Evolutionary conservation across 2,329 filamentous ascomycete species (phyloP), one percentile per base, ranked within the genome.

Genomic region (Cladosporium colombiae): DNA sequence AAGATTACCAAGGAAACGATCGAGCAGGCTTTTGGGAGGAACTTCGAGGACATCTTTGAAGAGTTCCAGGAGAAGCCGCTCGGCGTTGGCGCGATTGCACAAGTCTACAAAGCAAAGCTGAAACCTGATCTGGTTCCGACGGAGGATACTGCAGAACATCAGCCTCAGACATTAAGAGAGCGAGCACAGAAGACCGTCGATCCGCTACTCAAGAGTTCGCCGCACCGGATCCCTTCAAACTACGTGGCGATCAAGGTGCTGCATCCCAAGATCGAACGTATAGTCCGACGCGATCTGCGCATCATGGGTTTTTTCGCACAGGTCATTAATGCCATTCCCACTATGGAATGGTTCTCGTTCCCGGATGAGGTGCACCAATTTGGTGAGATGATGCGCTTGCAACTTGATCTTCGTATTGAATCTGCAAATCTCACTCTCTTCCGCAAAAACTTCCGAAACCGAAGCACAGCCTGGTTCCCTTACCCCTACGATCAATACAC

Each of bases 361-460:
- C 95, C 95, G 0, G 94, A 97, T 71, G 95, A 99, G 77, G 95
- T 98, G 3, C 80, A 84, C 16, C 93, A 98, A 74, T 99, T 99
- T 74, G 94, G 93, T 27, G 91, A 96, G 75, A 99, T 99, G 95
- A 99, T 99, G 95, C 90, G 90, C 73, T 82, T 98, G n/a, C 95
- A 99, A 76, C 84, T 99, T 2, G 95, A 99, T 78, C 84, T 99
- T 40, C 90, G 95, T 62, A 98, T 98, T 67, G 95, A 99, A 78
- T 90, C 93, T 1, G 90, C 93, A 44, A 99, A 99, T 73, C 82
- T 99, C 3, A 88, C 89, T 25, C 88, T 89, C 16, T 98, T 99
- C 82, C 89, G 95, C 62, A 89, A 90, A 72, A 92, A 97, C 76
- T 99, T 99, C 83, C 91, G 90, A 72, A 86, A 92, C 66, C 87